Evolutionary conservation across 148 eudicot species (phyloP).

Genomic region (Spergularia bocconei): DNA sequence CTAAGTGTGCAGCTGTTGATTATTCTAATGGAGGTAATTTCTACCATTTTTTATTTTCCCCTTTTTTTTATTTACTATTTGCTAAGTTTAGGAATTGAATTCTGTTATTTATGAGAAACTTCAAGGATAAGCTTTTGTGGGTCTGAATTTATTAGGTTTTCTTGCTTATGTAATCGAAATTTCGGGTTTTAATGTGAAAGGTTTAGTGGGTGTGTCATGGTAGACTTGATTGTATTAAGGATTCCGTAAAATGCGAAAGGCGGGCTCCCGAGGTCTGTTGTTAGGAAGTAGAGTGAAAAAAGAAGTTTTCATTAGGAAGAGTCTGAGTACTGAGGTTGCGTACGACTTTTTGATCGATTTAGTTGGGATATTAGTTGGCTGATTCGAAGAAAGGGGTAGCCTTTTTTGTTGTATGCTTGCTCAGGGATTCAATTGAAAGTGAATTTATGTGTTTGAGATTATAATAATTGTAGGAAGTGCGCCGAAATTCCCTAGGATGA

Average conservation of each 20-base stretch:
- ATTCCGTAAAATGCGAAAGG: no score
- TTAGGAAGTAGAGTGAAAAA: background rate
- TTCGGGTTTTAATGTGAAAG: no score
- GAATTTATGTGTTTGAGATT: background rate
- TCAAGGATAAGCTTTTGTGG: no score
- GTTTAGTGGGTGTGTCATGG: no score
- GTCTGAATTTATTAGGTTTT: no score
- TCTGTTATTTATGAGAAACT: no score
- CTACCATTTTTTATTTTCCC: background rate
- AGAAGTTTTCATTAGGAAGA: background rate
- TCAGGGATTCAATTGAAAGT: background rate
- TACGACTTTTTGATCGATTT: background rate
- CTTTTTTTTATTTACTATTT: background rate
- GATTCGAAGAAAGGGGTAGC: background rate
- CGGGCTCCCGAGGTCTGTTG: no score
- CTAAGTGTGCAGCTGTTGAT: slow-evolving; percentile 47
- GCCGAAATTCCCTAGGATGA: slow-evolving; percentile 57
- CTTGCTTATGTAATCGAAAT: no score
- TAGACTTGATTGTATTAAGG: no score
- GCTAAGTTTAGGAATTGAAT: background rate
- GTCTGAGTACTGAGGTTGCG: background rate
- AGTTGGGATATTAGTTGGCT: background rate
- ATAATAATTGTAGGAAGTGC: slow-evolving; percentile 38
- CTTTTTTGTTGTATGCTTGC: background rate
- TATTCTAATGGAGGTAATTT: slow-evolving; percentile 58